Evolutionary conservation across 2,329 filamentous ascomycete genomes (phyloP), one percentile per base, ranked within the genome.

Genomic region (Aspergillus pseudonomiae): DNA sequence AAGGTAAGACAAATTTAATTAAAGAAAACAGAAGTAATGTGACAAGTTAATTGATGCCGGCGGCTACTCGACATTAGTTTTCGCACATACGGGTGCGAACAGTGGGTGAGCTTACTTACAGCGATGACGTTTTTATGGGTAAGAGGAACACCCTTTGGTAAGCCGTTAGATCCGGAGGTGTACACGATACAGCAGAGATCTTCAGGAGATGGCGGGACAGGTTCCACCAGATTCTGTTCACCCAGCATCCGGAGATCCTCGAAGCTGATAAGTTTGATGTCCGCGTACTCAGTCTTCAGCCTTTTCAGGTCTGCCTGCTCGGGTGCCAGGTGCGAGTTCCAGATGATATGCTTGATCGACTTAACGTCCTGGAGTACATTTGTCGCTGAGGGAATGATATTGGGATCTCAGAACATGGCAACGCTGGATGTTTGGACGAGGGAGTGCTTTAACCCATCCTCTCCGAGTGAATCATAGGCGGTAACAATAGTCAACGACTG

Each of bases 401-500:
- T 88, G 11, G 94, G 91, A 75, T 97, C 94, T 66, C 93, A 86
- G 80, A 94, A 97, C 83, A 97, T 94, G 77, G 90, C 89, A 71
- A 88, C 88, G 59, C 92, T 90, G 66, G 88, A 84, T 59, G 93
- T 95, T 80, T 96, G 91, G 28, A 89, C 84, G 67, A 97, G 86
- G 3, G 93, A 96, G 82, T 96, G 93, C 81, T 90, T 88, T 67
- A 97, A 86, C 54, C 93, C 94, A 66, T 89, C 88, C 72, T 92
- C 87, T 60, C 94, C 94, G 52, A 97, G 89, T 34, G 93, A 96
- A 78, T 97, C 94, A 79, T 97, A 97, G 57, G 94, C 93, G 53
- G 94, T 98, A 57, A 97, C 94, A 69, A 97, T 94, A 63, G 92
- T 88, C 77, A 97, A 88, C 52, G 92, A 94, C 79, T 98, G 94